Evolutionary conservation across 257 asterid species (phyloP).

Genomic region (Plantago ovata): DNA sequence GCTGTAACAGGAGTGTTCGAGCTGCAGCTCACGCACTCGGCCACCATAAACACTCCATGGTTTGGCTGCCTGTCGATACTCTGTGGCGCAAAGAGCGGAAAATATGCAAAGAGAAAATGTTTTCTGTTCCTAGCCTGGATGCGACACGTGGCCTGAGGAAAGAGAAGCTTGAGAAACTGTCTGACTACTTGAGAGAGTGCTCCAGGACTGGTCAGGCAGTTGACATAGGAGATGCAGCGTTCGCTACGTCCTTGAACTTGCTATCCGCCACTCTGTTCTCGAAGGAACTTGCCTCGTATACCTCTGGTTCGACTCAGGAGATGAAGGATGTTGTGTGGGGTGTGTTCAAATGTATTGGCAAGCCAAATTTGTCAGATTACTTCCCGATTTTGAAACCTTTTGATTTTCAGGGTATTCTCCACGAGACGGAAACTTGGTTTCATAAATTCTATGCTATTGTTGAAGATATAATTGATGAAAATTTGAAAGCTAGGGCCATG

Average conservation of each 20-base stretch:
- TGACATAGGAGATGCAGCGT: conserved; percentile 1
- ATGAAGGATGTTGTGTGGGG: conserved; percentile 7
- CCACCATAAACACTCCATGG: neutral
- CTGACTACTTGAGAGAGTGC: neutral
- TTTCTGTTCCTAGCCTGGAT: neutral
- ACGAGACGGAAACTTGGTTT: neutral
- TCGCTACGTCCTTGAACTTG: conserved; percentile 1
- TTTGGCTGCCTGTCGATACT: conserved; percentile 6
- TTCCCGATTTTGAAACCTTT: neutral
- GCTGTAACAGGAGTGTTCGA: neutral
- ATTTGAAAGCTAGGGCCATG: neutral
- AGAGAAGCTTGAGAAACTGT: neutral
- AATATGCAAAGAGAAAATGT: conserved; percentile 4
- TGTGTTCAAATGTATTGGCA: neutral
- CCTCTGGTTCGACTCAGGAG: neutral
- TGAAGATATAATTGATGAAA: neutral
- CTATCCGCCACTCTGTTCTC: neutral
- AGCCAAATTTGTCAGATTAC: neutral
- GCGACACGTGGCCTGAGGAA: neutral
- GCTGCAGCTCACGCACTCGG: neutral
- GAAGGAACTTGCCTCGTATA: neutral
- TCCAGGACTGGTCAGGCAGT: neutral
- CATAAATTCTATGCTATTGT: neutral
- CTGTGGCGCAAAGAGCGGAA: conserved; percentile 7
- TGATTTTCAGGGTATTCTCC: neutral